Evolutionary conservation across 257 asterid species (phyloP).

Genomic region (Nemophila menziesii): DNA sequence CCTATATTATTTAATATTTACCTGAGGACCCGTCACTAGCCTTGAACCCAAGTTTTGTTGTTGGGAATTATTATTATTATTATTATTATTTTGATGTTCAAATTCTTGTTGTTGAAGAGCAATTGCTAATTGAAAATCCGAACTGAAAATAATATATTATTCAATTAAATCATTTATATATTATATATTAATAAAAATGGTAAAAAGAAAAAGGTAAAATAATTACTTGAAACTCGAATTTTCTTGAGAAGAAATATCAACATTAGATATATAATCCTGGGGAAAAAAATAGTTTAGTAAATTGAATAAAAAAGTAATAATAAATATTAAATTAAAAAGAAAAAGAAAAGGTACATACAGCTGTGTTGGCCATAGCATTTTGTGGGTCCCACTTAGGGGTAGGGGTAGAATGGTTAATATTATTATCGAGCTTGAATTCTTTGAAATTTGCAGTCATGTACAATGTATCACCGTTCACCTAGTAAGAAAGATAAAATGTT

Average conservation of each 20-base stretch:
- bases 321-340: conserved; percentile 1
- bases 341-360: conserved; percentile 56
- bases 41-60: conserved; percentile 40
- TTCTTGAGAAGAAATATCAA: conserved; percentile 37
- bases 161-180: neutral
- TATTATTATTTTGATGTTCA: too few species aligned
- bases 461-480: conserved; percentile 95
- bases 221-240: conserved; percentile 60
- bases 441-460: conserved; percentile 77
- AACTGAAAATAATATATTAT: conserved; percentile 25
- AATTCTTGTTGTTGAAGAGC: conserved; percentile 97
- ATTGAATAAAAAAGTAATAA: neutral
- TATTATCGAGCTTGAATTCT: conserved; percentile 72
- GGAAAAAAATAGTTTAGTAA: conserved; percentile 9
- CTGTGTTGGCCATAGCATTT: conserved; percentile 60
- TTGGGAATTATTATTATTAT: conserved; percentile 29
- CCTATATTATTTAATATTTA: too few species aligned
- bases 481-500: neutral
- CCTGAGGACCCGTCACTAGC: conserved; percentile 83
- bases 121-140: conserved; percentile 82
- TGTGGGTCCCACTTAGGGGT: conserved; percentile 73
- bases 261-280: conserved; percentile 71
- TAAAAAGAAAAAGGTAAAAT: conserved; percentile 4
- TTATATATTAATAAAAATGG: neutral
- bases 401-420: conserved; percentile 33